These are phyloP conservation scores for Scedosporium boydii DNA, from an alignment of 2,329 filamentous ascomycete species.

Conservation along the genomic window DNA sequence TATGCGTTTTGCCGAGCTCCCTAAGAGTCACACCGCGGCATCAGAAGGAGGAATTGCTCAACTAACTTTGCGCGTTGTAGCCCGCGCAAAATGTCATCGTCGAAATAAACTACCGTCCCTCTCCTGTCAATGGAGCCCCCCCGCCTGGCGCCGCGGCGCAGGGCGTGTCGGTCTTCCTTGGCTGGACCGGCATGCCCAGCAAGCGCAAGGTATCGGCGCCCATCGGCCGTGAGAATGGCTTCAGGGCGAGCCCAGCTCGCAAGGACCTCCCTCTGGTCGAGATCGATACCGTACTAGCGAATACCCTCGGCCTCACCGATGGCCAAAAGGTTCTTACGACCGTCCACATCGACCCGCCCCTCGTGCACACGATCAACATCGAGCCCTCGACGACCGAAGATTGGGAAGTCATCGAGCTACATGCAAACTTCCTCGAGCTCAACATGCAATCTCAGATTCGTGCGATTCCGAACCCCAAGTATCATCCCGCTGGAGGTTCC, in stretches of 20 bases:
- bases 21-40: neutral
- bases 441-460: constrained; percentile 91
- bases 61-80: constrained; percentile 32
- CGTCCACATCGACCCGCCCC: constrained; percentile 81
- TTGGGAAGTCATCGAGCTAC: constrained; percentile 98
- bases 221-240: constrained; percentile 56
- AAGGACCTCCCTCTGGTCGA: constrained; percentile 73
- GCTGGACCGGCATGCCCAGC: constrained; percentile 97
- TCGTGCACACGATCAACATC: constrained; percentile 92
- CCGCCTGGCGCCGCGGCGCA: constrained; percentile 35
- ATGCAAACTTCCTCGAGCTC: constrained; percentile 89
- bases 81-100: constrained; percentile 93
- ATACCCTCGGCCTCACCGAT: constrained; percentile 65
- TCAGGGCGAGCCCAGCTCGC: constrained; percentile 42
- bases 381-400: constrained; percentile 91
- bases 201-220: constrained; percentile 69
- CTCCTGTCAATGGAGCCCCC: constrained; percentile 26
- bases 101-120: constrained; percentile 65
- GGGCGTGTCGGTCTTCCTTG: constrained; percentile 70
- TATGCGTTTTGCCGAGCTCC: constrained; percentile 35
- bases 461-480: constrained; percentile 78
- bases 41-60: neutral
- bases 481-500: constrained; percentile 39
- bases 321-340: constrained; percentile 65
- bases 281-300: constrained; percentile 76